Evolutionary conservation across 257 asterid genomes (phyloP), one percentile per base, ranked within the genome.

Genomic region (Solanum tacnaense): DNA sequence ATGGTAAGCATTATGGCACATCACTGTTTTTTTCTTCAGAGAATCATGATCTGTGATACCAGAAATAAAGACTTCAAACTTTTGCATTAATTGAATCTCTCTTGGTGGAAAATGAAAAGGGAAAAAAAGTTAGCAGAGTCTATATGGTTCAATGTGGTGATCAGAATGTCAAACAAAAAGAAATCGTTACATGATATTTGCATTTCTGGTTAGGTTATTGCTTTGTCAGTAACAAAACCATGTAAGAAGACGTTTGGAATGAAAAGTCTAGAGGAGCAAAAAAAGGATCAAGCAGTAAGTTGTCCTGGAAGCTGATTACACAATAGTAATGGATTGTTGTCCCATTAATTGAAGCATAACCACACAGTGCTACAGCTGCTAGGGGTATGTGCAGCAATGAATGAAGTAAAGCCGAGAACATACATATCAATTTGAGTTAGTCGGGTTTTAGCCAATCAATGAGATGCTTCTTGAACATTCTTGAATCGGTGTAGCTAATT

Each of bases 1-100:
- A 97, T 93, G 99, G 99, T 97, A 93, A 86, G 20, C 25, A 31
- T 67, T 85, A 25, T 67, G 75, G 84, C 68, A 36, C 88, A 73
- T 65, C 71, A 52, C 79, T 84, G 89, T 79, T 36, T 52, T 20
- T 86, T 32, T 7, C 10, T 31, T 2, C 44, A 3, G 86, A 82
- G 16, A 49, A 49, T 20, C 8, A 27, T 82, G 86, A 82, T 25
- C 11, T 82, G 44, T 4, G 18, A 16, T 46, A 82, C 44, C 44
- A 49, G 70, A 29, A 81, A 46, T 9, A 29, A 32, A 46, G 85
- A 13, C 68, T 16, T 23, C 34, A 46, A 7, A 1, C 2, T 81
- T 46, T 29, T 46, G 27, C 9, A 9, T 81, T 9, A 29, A 29
- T 46, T 44, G 65, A 79, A 79, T 79, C 13, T 25, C 38, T 44